Percentiles rank a stretch among this genome's conserved stretches.
Evolutionary conservation across 352 stramenopile species (phyloP).

Genomic region (Hyaloperonospora brassicae): DNA sequence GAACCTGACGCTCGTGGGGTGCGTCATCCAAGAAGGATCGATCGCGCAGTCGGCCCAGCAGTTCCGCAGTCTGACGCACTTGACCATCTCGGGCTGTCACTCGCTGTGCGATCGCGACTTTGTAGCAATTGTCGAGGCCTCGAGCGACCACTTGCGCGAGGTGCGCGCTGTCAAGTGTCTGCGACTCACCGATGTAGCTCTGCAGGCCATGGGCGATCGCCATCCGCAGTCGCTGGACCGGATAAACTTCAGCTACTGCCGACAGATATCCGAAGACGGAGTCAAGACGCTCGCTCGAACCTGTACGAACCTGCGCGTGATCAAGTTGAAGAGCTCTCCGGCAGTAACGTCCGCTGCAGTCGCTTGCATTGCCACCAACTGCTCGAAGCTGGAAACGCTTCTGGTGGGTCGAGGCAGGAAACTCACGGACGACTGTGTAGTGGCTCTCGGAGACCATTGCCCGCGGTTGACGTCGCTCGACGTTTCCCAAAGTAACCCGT

Average conservation of each 20-base stretch:
- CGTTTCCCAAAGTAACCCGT: constrained; percentile 59
- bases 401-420: constrained; percentile 41
- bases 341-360: constrained; percentile 42
- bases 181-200: not conserved
- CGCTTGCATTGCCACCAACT: constrained; percentile 26
- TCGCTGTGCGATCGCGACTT: constrained; percentile 19
- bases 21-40: constrained; percentile 26
- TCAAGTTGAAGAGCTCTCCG: constrained; percentile 51
- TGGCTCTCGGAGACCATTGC: constrained; percentile 37
- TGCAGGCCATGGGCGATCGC: not conserved
- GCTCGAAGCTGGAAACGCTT: constrained; percentile 30
- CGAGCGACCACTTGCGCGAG: constrained; percentile 24
- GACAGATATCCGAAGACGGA: constrained; percentile 8
- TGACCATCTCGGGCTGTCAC: constrained; percentile 52
- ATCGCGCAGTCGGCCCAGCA: constrained; percentile 6
- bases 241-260: not conserved
- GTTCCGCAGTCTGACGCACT: constrained; percentile 32
- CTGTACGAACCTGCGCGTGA: constrained; percentile 25
- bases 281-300: constrained; percentile 25
- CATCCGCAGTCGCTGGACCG: not conserved
- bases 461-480: constrained; percentile 34
- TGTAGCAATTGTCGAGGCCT: constrained; percentile 30
- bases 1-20: constrained; percentile 23
- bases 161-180: constrained; percentile 48
- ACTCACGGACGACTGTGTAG: constrained; percentile 35